Evolutionary conservation across 2,329 filamentous ascomycete species (phyloP).

Genomic region (Penicillium sp.): DNA sequence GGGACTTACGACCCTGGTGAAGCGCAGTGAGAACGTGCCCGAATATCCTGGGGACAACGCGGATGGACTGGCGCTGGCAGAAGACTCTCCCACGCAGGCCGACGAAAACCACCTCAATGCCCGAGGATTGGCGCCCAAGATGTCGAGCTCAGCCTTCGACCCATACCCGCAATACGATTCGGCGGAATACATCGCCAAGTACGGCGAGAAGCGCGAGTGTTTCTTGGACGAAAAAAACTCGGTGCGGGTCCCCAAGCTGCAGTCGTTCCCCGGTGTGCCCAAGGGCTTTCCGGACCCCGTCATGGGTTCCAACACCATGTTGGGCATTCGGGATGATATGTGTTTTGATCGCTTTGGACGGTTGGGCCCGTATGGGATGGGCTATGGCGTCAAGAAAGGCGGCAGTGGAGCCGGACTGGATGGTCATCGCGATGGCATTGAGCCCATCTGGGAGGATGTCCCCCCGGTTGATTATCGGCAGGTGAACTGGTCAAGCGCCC

Average conservation of each 20-base stretch:
- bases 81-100: constrained; percentile 25
- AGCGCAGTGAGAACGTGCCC: constrained; percentile 60
- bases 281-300: constrained; percentile 77
- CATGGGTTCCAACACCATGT: constrained; percentile 76
- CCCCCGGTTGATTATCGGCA: constrained; percentile 70
- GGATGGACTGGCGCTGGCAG: constrained; percentile 50
- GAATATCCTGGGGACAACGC: constrained; percentile 67
- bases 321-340: constrained; percentile 74
- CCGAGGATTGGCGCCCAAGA: constrained; percentile 28
- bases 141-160: constrained; percentile 53
- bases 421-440: constrained; percentile 74
- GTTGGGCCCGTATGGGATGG: constrained; percentile 81
- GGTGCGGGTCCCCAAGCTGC: constrained; percentile 60
- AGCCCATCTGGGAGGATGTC: constrained; percentile 66
- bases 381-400: constrained; percentile 71
- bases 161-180: constrained; percentile 64
- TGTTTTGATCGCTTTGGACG: constrained; percentile 92
- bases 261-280: constrained; percentile 70
- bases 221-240: constrained; percentile 66
- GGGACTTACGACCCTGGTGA: constrained; percentile 67
- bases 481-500: constrained; percentile 72
- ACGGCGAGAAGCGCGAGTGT: constrained; percentile 63
- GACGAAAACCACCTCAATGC: constrained; percentile 10
- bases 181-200: constrained; percentile 50
- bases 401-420: constrained; percentile 81